Conservation (phyloP, 768 basidiomycete genomes). For the Asterophora parasitica region DNA sequence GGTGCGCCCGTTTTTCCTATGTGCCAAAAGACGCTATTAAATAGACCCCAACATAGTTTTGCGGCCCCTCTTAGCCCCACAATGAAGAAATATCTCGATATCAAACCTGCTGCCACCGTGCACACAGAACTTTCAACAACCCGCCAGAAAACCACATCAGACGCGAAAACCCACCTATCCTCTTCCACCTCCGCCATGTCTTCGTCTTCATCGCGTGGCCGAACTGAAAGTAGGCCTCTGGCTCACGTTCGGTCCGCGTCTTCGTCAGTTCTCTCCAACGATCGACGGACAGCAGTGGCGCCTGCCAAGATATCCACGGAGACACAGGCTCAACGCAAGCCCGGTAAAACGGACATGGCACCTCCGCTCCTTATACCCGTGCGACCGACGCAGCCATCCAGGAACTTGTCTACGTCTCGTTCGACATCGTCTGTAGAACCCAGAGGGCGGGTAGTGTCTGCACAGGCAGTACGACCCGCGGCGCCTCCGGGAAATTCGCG, state of each 20-base stretch:
- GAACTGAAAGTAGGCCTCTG: slow-evolving; percentile 4
- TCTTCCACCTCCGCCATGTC: slow-evolving; percentile 21
- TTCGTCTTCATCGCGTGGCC: slow-evolving; percentile 20
- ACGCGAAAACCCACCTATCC: slow-evolving; percentile 13
- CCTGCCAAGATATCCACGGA: background rate
- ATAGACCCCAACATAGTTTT: slow-evolving; percentile 44
- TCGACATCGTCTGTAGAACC: slow-evolving; percentile 13
- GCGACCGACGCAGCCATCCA: slow-evolving; percentile 19
- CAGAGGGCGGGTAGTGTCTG: slow-evolving; percentile 12
- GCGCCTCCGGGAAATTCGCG: background rate
- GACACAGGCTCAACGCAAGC: slow-evolving; percentile 15
- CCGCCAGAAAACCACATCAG: slow-evolving; percentile 10
- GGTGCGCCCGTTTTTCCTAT: slow-evolving; percentile 33
- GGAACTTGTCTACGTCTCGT: slow-evolving; percentile 7
- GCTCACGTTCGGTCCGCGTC: slow-evolving; percentile 24
- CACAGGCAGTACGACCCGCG: slow-evolving; percentile 4
- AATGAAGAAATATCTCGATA: slow-evolving; percentile 70
- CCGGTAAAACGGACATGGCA: slow-evolving; percentile 17
- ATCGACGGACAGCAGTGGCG: slow-evolving; percentile 7
- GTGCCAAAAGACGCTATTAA: background rate
- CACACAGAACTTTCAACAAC: slow-evolving; percentile 17
- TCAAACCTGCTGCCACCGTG: slow-evolving; percentile 22
- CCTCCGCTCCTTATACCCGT: slow-evolving; percentile 26
- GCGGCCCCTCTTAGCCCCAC: slow-evolving; percentile 69
- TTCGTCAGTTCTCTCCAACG: slow-evolving; percentile 20